phyloP scores from a whole-genome alignment of 257 asterid genomes.

The Henckelia pumila region DNA sequence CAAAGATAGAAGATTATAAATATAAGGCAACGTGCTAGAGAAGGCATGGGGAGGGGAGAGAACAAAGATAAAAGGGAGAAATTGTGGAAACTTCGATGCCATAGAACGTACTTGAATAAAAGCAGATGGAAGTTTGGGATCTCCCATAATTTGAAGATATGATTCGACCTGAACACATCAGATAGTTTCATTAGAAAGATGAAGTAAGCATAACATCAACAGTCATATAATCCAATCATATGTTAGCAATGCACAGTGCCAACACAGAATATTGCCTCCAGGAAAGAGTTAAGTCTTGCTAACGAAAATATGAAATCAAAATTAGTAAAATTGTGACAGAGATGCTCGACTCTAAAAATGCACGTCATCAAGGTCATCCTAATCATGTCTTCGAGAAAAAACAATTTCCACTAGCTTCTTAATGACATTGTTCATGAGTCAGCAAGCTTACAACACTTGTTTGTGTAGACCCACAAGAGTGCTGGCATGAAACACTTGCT shows the following conservation, averaged over 20 bases:
- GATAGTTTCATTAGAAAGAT: constrained; percentile 25
- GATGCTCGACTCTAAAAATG: constrained; percentile 7
- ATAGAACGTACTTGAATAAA: constrained; percentile 75
- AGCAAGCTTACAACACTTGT: background rate
- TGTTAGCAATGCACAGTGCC: background rate
- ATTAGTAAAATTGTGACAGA: constrained; percentile 1
- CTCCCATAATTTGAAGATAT: constrained; percentile 79
- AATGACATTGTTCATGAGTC: background rate
- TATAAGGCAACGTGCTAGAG: background rate
- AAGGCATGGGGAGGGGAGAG: constrained; percentile 13
- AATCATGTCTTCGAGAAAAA: background rate
- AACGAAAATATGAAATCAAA: constrained; percentile 13
- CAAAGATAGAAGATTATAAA: background rate
- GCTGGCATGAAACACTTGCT: background rate
- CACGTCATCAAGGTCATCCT: constrained; percentile 3
- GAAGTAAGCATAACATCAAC: constrained; percentile 23
- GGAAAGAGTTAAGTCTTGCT: constrained; percentile 5
- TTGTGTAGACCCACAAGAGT: background rate
- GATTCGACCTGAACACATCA: constrained; percentile 83
- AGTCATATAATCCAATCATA: constrained; percentile 17
- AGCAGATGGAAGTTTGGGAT: constrained; percentile 94
- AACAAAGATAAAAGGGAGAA: constrained; percentile 20
- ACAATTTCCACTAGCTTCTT: background rate
- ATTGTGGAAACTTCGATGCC: constrained; percentile 19
- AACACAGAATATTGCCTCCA: background rate